Evolutionary conservation across 106 monocot genomes (phyloP), one percentile per base, ranked within the genome.

Genomic region (Hemerocallis citrina): DNA sequence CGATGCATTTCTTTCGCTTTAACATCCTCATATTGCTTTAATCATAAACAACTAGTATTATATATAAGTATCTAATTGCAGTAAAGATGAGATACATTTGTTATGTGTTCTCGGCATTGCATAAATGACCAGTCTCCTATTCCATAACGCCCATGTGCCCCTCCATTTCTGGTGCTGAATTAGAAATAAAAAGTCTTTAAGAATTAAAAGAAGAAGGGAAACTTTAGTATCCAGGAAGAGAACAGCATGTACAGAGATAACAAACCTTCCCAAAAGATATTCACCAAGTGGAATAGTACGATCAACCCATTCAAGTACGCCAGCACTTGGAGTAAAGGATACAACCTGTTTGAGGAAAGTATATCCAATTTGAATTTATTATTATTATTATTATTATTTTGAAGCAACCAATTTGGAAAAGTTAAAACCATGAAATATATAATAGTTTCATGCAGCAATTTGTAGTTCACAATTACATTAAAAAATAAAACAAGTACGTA

Each of bases 291-390:
- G 98, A 65, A 98, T 55, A 66, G 98, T 98, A 38, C 92, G 71
- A 76, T 92, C 72, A 44, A 98, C 98, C 98, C 98, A 98, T 82
- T 98, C 98, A 54, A 98, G 77, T 52, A 98, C 72, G 60, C 98
- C 98, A 57, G 91, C 98, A 82, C 98, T 98, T 42, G 98, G 98
- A 41, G 98, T 92, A 67, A 98, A 98, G 7, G 98, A 88, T 63
- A 98, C 84, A 30, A 98, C 98, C 98, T 98, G 71, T 27, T 43
- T 28, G 42, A 62, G 23, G 29, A n/a, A 10, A 44, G 28, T 38
- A 38, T 19, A 22, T 7, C 13, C n/a, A 40, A 59, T 59, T 25
- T 23, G 14, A n/a, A 59, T n/a, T n/a, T n/a, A n/a, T n/a, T n/a
- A n/a, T n/a, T n/a, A n/a, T n/a, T n/a, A n/a, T n/a, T n/a, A n/a